Evolutionary conservation across 2,329 filamentous ascomycete genomes (phyloP), one percentile per base, ranked within the genome.

Genomic region (Cladosporium colombiae): DNA sequence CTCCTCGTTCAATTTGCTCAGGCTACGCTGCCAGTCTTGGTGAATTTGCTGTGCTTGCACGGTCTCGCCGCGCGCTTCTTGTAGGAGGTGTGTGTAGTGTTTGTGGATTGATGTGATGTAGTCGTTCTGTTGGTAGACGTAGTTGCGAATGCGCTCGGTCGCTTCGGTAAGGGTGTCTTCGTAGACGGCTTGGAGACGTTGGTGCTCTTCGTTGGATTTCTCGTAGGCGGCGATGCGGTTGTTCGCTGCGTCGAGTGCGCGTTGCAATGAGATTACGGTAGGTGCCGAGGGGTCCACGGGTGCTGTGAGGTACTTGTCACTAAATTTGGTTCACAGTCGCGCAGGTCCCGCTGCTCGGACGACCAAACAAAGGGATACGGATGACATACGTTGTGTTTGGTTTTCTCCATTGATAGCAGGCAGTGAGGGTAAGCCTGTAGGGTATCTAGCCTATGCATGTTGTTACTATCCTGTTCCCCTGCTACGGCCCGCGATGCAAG

Each of bases 41-140:
- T 83, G 81, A 65, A 80, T 80, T 23, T 83, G 72, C 49, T 82
- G 76, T 62, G 83, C 72, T 62, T 82, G 77, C 67, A 83, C 77
- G 50, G 78, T 80, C 53, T 80, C 79, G 13, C 74, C 74, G 53
- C 82, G 78, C 40, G 80, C 78, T 52, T 78, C 71, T 27, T 81
- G 77, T 13, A 84, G 74, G 7, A 83, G 75, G 1, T 68, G 67
- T 23, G 79, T 78, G 74, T 84, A 84, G 74, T 84, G 81, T 62
- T 80, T 79, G 70, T 83, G 81, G 7, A 83, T 73, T 0, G 79
- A 75, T 44, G 81, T 72, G 46, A 80, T 78, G 67, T 80, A 77
- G 44, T 78, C 76, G 18, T 79, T 78, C 66, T 81, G 80, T 49
- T 74, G 77, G 72, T 77, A 80, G 40, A 70, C 68, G 70, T 77